Base-by-base conservation (phyloP, 768 basidiomycete species). In the Mycena maculata region DNA sequence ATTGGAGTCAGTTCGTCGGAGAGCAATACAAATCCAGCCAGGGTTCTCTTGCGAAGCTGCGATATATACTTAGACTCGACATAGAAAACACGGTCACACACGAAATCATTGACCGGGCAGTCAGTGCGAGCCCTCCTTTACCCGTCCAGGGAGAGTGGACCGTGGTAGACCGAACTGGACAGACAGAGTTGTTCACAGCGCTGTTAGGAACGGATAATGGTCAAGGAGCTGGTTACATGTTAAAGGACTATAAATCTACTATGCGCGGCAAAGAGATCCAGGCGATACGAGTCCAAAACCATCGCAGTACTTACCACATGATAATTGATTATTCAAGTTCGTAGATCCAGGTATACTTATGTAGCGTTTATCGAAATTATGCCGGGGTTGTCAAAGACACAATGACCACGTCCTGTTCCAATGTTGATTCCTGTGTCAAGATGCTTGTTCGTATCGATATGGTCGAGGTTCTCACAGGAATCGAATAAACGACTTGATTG, bases 121-220 rank as follows among this genome's bases (percentile, higher is more conserved):
- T 56, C 9, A 25, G 4, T 20, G 11, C 11, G 1, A 2, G 4
- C 22, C 23, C 23, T 4, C 11, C 30, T 16, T n/a, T 28, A 16
- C 39, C 41, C 3, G 39, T 27, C 22, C 23, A 42, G n/a, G 23
- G 13, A 2, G 59, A 36, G 11, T 60, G 59, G 59, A 60, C 45
- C 1, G 59, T 60, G 16, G 27, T 41, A 4, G n/a, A 4, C 1
- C 45, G 13, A 2, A 23, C 6, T 16, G 36, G 27, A 6, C 22
- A 47, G 28, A 25, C 16, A 4, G 59, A 38, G 15, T 50, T 52
- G 39, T 60, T 60, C 48, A 50, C 20, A 13, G 59, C 49, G 6
- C 20, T 60, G 48, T 11, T 60, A 8, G 59, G 59, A 15, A 60
- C 59, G 10, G 48, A 50, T 9, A 60, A 60, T 42, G 59, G 59